Base-by-base conservation (phyloP, 2,329 filamentous ascomycete species). In the Passalora sequoiae region DNA sequence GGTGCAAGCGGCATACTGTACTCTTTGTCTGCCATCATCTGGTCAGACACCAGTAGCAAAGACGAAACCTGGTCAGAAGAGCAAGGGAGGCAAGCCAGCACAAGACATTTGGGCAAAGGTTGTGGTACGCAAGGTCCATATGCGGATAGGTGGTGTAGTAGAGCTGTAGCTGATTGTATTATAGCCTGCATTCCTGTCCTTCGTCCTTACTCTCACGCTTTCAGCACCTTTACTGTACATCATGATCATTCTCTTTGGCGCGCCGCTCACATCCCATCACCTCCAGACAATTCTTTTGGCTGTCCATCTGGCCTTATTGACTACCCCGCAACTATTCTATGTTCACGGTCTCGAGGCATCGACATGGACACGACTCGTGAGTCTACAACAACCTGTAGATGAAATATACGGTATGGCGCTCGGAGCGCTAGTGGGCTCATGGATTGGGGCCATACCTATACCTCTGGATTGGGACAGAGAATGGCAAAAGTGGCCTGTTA, bases 401-500 rank as follows among this genome's bases (percentile, higher is more conserved):
- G 85, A 89, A 61, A 80, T 86, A 0, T 92, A 88, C 68, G 91
- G 89, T 2, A 87, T 80, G 1, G 74, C 87, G 7, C 66, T 89
- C n/a, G 92, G 92, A 4, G 81, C 81, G 0, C 70, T 84, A 19
- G 58, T 91, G 1, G 92, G 92, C 4, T 88, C 87, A 29, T 97
- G 92, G 92, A 69, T 95, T 30, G 92, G 92, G 3, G 92, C 92
- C 6, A 80, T 97, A 40, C 92, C 94, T 0, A 97, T 98, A 56
- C 92, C 92, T 2, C 71, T 98, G 54, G 92, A 98, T 65, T 97
- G 91, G 91, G 92, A 98, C 65, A 81, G 92, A n/a, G 89, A 94
- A 57, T 98, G 92, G 92, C 92, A 98, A 77, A 86, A 84, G 65
- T 98, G 91, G 86, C 92, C 92, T 0, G 83, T 97, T 36, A 98